phyloP scores from a whole-genome alignment of 2,329 filamentous ascomycete species.

The Fusarium neocosmosporiellum region DNA sequence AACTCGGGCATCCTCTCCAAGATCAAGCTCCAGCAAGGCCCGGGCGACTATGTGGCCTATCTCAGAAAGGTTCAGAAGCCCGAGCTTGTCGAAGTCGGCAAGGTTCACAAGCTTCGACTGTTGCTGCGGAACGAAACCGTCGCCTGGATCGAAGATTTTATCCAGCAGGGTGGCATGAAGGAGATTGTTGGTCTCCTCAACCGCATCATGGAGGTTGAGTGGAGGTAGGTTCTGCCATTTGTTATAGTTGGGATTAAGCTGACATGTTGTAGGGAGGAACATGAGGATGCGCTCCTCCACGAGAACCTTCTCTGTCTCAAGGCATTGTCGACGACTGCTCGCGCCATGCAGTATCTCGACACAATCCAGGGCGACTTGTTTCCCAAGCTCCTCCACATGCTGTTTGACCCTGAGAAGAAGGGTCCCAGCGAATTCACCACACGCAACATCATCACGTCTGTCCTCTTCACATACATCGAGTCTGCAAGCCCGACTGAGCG shows the following conservation, averaged over 20 bases:
- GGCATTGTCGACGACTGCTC: conserved; percentile 89
- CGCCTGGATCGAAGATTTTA: conserved; percentile 93
- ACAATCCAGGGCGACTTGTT: conserved; percentile 85
- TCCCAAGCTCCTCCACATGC: conserved; percentile 84
- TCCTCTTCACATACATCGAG: conserved; percentile 90
- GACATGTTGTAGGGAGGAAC: conserved; percentile 77
- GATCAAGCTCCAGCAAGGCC: conserved; percentile 78
- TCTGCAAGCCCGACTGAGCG: conserved; percentile 71
- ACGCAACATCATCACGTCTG: conserved; percentile 86
- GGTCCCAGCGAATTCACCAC: conserved; percentile 97
- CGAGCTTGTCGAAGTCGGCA: conserved; percentile 89
- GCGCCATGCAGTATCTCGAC: conserved; percentile 84
- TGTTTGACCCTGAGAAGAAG: conserved; percentile 98
- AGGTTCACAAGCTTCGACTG: conserved; percentile 90
- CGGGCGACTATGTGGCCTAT: conserved; percentile 88
- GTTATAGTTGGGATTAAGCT: conserved; percentile 1
- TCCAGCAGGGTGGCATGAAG: conserved; percentile 89
- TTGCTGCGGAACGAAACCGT: conserved; percentile 95
- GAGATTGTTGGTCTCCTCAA: conserved; percentile 89
- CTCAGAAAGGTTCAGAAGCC: conserved; percentile 84
- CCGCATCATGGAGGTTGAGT: conserved; percentile 95
- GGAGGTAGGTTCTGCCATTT: conserved; percentile 74
- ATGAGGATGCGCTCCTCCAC: conserved; percentile 92
- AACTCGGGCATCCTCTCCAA: conserved; percentile 71
- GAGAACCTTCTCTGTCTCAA: conserved; percentile 94